phyloP scores from a whole-genome alignment of 2,329 filamentous ascomycete genomes.

The Westerdykella aurantiaca region DNA sequence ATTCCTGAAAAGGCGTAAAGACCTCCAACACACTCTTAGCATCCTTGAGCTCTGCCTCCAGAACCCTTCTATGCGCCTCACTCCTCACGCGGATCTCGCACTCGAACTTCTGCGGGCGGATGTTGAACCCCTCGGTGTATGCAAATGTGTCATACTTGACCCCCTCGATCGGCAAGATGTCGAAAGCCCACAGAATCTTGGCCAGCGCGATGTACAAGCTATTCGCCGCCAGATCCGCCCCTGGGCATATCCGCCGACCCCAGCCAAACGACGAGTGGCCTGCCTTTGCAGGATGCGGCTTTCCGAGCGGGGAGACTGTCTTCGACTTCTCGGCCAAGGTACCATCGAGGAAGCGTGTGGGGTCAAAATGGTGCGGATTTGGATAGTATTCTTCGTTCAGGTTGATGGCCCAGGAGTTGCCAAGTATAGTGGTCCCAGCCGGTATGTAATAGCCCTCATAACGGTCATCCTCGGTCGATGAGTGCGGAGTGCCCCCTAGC shows the following conservation, averaged over 20 bases:
- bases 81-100: slow-evolving; percentile 32
- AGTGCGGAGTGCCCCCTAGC: slow-evolving; percentile 44
- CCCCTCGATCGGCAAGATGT: slow-evolving; percentile 28
- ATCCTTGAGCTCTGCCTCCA: slow-evolving; percentile 24
- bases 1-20: slow-evolving; percentile 34
- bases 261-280: slow-evolving; percentile 34
- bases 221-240: slow-evolving; percentile 26
- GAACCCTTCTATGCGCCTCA: slow-evolving; percentile 21
- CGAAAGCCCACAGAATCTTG: slow-evolving; percentile 33
- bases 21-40: slow-evolving; percentile 29
- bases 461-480: slow-evolving; percentile 44
- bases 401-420: slow-evolving; percentile 43
- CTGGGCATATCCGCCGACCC: slow-evolving; percentile 32
- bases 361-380: slow-evolving; percentile 38
- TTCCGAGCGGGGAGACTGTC: slow-evolving; percentile 12
- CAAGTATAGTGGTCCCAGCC: slow-evolving; percentile 43
- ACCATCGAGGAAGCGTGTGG: slow-evolving; percentile 36
- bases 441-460: slow-evolving; percentile 49
- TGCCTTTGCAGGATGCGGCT: slow-evolving; percentile 23
- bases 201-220: slow-evolving; percentile 29
- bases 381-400: slow-evolving; percentile 39
- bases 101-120: slow-evolving; percentile 33
- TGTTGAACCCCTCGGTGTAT: slow-evolving; percentile 41
- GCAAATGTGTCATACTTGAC: slow-evolving; percentile 35
- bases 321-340: slow-evolving; percentile 15